These are phyloP conservation scores for Beta vulgaris DNA, from an alignment of 148 eudicot genomes.

Conservation along the genomic window DNA sequence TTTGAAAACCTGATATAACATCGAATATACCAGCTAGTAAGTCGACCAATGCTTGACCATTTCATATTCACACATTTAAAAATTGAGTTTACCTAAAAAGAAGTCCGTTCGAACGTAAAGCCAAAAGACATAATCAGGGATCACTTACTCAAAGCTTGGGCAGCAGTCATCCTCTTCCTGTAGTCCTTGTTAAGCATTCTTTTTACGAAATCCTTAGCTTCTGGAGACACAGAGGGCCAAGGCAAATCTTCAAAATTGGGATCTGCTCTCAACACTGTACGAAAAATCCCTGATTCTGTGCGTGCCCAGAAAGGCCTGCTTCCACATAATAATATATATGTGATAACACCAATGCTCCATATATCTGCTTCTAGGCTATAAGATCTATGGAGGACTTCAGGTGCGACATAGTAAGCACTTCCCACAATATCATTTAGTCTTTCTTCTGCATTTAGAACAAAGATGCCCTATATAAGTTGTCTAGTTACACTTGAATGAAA, in stretches of 20 bases:
- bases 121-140: background rate
- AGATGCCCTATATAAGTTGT: background rate
- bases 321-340: slow-evolving; percentile 65
- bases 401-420: slow-evolving; percentile 72
- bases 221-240: slow-evolving; percentile 56
- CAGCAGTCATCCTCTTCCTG: slow-evolving; percentile 66
- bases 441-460: slow-evolving; percentile 44
- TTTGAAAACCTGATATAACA: background rate
- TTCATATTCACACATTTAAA: background rate
- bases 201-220: slow-evolving; percentile 66
- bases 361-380: slow-evolving; percentile 65
- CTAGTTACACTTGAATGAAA: background rate
- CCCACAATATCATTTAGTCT: slow-evolving; percentile 71
- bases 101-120: background rate
- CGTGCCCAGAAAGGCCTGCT: slow-evolving; percentile 75
- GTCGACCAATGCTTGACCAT: background rate
- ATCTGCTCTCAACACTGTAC: slow-evolving; percentile 61
- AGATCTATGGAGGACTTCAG: slow-evolving; percentile 69
- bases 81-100: background rate
- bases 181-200: slow-evolving; percentile 68
- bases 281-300: slow-evolving; percentile 69
- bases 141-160: slow-evolving; percentile 57
- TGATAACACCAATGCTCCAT: slow-evolving; percentile 67
- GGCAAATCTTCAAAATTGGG: slow-evolving; percentile 64
- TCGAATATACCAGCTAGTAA: background rate